These are phyloP conservation scores for Parastagonospora nodorum DNA, from an alignment of 2,329 filamentous ascomycete species.

Conservation along the genomic window DNA sequence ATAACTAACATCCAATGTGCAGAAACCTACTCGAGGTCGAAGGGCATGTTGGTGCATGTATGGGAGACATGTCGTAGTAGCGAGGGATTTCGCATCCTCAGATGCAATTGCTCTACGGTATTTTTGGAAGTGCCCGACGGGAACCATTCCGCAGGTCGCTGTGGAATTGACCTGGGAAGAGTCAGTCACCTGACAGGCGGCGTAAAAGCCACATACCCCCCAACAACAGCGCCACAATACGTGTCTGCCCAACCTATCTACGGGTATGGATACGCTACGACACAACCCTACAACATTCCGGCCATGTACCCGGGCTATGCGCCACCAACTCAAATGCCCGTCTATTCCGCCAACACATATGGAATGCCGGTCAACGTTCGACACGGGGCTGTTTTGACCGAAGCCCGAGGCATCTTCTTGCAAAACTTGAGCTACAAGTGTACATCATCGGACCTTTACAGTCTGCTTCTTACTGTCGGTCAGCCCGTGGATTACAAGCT, in stretches of 20 bases:
- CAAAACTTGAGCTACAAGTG: constrained; percentile 36
- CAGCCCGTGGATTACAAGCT: constrained; percentile 32
- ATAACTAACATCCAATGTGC: not conserved
- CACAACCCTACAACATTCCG: constrained; percentile 22
- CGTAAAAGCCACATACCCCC: constrained; percentile 6
- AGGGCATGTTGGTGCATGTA: constrained; percentile 38
- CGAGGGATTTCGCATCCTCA: constrained; percentile 32
- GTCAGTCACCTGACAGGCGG: constrained; percentile 28
- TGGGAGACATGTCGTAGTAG: constrained; percentile 37
- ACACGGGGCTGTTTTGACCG: constrained; percentile 43
- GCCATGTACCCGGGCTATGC: constrained; percentile 24
- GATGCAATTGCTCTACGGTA: constrained; percentile 41
- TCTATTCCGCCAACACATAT: constrained; percentile 37
- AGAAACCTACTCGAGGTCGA: constrained; percentile 29
- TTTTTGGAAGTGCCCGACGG: constrained; percentile 31
- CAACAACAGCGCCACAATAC: constrained; percentile 18
- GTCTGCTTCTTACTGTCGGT: constrained; percentile 32
- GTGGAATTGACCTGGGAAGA: constrained; percentile 36
- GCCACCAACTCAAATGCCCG: constrained; percentile 20
- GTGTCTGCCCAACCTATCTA: constrained; percentile 24
- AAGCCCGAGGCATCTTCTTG: constrained; percentile 46
- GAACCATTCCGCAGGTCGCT: constrained; percentile 34
- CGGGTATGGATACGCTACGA: constrained; percentile 28
- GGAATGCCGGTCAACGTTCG: constrained; percentile 46
- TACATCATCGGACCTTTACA: constrained; percentile 29